Percentiles rank a stretch among this genome's conserved stretches.
Evolutionary conservation across 257 asterid genomes (phyloP).

Genomic region (Dorcoceras hygrometricum): DNA sequence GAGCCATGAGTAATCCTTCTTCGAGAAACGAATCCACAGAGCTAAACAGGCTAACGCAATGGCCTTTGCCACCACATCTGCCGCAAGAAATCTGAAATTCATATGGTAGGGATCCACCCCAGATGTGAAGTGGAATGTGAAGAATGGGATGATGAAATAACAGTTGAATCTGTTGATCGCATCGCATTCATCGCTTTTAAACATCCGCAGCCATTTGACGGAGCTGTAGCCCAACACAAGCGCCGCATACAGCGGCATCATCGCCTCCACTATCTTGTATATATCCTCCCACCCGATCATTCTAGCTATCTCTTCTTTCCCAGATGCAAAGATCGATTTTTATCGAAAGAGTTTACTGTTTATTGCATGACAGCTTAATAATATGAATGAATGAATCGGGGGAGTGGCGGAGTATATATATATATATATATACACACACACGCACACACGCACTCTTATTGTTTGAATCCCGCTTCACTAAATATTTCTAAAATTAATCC

Average conservation of each 20-base stretch:
- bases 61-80: constrained; percentile 56
- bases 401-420: not conserved
- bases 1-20: constrained; percentile 43
- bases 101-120: constrained; percentile 56
- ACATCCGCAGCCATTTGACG: constrained; percentile 64
- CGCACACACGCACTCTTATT: not conserved
- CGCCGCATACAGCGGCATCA: constrained; percentile 56
- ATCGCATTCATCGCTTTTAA: constrained; percentile 66
- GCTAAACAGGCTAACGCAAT: constrained; percentile 29
- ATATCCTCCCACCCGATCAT: constrained; percentile 54
- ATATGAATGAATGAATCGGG: not conserved
- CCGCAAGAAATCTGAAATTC: constrained; percentile 57
- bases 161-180: constrained; percentile 68
- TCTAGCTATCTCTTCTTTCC: no score
- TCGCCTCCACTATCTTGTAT: constrained; percentile 54
- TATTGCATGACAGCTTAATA: not conserved
- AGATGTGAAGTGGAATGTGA: constrained; percentile 58
- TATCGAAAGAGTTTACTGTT: no score
- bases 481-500: not conserved
- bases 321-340: not conserved
- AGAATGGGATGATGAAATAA: constrained; percentile 68
- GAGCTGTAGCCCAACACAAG: constrained; percentile 64
- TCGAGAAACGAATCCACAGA: constrained; percentile 47
- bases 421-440: no score
- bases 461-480: not conserved